Evolutionary conservation across 2,329 filamentous ascomycete genomes (phyloP).

Genomic region (Colletotrichum euphorbiae): DNA sequence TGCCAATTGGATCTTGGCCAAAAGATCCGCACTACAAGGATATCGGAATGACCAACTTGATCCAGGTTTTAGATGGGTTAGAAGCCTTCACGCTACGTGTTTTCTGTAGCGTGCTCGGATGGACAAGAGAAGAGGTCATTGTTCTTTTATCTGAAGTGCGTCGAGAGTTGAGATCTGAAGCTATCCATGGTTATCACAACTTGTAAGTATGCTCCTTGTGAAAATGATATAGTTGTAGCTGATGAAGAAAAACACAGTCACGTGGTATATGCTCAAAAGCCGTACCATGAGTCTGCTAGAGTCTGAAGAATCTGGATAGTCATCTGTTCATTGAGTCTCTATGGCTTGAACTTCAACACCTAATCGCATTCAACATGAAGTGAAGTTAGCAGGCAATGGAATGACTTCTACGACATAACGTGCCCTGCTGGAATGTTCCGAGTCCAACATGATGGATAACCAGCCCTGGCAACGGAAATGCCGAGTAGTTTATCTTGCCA

Average conservation of each 20-base stretch:
- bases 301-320: no score
- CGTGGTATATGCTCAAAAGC: constrained; percentile 41
- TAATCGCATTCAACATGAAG: no score
- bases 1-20: constrained; percentile 50
- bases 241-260: constrained; percentile 19
- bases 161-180: constrained; percentile 46
- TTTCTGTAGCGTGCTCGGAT: constrained; percentile 48
- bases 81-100: constrained; percentile 44
- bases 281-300: neutral
- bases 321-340: no score
- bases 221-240: neutral
- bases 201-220: constrained; percentile 36
- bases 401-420: no score
- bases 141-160: constrained; percentile 45
- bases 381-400: no score
- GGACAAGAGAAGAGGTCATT: constrained; percentile 43
- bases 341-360: no score
- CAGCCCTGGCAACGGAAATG: no score
- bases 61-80: constrained; percentile 41
- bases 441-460: no score
- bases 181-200: constrained; percentile 44
- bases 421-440: no score
- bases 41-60: constrained; percentile 36
- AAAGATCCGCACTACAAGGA: constrained; percentile 43
- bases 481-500: no score